phyloP scores from a whole-genome alignment of 75 land plant genomes.

The Cryptomeria japonica region DNA sequence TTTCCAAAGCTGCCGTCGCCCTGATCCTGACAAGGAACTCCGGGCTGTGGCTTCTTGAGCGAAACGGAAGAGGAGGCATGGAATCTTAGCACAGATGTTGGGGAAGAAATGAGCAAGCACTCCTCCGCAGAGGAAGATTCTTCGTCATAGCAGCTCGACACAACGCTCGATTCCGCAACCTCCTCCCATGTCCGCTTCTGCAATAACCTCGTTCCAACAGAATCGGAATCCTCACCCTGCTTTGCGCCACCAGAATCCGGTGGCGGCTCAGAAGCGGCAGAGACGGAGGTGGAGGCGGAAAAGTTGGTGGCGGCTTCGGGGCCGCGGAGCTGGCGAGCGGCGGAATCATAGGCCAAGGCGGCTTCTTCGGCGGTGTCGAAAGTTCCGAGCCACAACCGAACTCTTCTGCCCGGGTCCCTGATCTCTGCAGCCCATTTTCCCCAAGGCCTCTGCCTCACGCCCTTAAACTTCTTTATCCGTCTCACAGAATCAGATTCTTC shows the following conservation, averaged over 20 bases:
- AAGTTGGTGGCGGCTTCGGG: slow-evolving; percentile 9
- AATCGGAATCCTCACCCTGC: neutral
- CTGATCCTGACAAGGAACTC: neutral
- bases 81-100: slow-evolving; percentile 12
- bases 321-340: slow-evolving; percentile 13
- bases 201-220: neutral
- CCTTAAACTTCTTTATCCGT: neutral
- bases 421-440: slow-evolving; percentile 13
- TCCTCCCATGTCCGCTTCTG: neutral
- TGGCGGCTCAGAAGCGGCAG: neutral
- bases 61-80: no score
- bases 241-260: neutral
- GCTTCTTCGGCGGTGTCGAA: slow-evolving; percentile 17
- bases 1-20: neutral
- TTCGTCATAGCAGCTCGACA: neutral
- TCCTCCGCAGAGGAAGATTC: slow-evolving; percentile 9
- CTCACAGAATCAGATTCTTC: neutral
- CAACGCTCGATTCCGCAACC: neutral
- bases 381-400: slow-evolving; percentile 14
- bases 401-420: neutral
- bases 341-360: slow-evolving; percentile 14
- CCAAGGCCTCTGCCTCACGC: slow-evolving; percentile 11
- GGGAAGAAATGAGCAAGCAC: neutral
- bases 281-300: neutral
- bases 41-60: neutral